Evolutionary conservation across 306 rosid genomes (phyloP), one percentile per base, ranked within the genome.

Genomic region (Vigna trinervia): DNA sequence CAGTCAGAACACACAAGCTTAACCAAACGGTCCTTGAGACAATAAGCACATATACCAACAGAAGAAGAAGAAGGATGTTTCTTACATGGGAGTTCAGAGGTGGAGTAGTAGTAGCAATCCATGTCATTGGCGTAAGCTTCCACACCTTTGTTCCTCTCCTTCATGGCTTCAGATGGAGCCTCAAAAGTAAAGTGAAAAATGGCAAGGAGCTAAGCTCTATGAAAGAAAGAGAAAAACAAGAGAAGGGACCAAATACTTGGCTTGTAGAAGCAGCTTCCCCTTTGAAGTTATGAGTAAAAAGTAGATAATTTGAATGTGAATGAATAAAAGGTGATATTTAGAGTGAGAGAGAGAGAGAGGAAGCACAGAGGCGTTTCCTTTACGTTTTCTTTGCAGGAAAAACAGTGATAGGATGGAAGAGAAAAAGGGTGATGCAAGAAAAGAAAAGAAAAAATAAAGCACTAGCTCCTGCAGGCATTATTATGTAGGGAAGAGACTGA

Each of bases 1-100:
- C 99, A 96, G 59, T 96, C 98, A 3, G 99, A 93, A 68, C 99
- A 96, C 1, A 90, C 98, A 14, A 96, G 90, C 75, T 84, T 84
- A 48, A 91, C 84, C 62, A 96, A 73, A 8, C 99, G 94, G 9
- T 96, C 99, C 73, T 92, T 91, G 19, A 96, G 88, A 80, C 99
- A 96, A 12, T 85, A 79, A 67, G 98, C 94, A 64, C 99, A 96
- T 1, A 96, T 88, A 4, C 99, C 99, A n/a, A 78, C 89, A 0
- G 97, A 83, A 3, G 96, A 87, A 19, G 96, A 88, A 78, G 97
- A 86, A 8, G 98, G 98, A 70, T 96, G 99, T 66, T 82, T 91
- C 81, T 78, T 86, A 69, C 99, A 96, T 8, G 88, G 90, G 73
- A 85, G 74, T 39, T 92, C 98, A 14, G 91, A 91, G 19, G 92